These are phyloP conservation scores for Calonectria leucothoes DNA, from an alignment of 2,329 filamentous ascomycete species.

Conservation along the genomic window DNA sequence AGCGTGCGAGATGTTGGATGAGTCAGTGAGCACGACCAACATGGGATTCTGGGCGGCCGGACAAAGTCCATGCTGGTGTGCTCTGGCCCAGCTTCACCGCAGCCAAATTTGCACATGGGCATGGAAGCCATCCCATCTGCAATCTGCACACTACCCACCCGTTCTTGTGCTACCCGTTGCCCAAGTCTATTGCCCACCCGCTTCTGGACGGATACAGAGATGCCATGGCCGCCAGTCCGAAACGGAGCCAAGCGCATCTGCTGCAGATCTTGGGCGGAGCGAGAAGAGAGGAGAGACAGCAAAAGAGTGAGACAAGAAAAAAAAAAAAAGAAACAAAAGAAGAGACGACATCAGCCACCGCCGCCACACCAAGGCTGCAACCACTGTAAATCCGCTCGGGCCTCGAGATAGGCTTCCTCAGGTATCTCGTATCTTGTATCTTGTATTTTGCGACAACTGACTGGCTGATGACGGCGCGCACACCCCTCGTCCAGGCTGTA, in stretches of 20 bases:
- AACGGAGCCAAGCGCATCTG: background rate
- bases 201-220: background rate
- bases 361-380: constrained; percentile 2
- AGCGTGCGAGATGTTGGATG: background rate
- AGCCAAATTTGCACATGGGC: background rate
- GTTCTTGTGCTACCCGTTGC: too few species aligned
- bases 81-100: background rate
- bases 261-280: background rate
- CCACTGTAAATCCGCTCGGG: constrained; percentile 8
- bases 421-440: background rate
- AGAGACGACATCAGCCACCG: background rate
- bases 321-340: background rate
- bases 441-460: background rate
- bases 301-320: background rate
- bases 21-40: background rate
- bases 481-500: background rate
- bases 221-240: background rate
- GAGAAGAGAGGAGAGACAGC: background rate
- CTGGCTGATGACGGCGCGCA: background rate
- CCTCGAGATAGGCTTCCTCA: background rate
- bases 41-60: background rate
- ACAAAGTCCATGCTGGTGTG: background rate
- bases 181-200: background rate
- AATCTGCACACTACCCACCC: background rate
- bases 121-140: too few species aligned